Base-by-base conservation (phyloP, 768 basidiomycete species). In the Boletus insuetus region DNA sequence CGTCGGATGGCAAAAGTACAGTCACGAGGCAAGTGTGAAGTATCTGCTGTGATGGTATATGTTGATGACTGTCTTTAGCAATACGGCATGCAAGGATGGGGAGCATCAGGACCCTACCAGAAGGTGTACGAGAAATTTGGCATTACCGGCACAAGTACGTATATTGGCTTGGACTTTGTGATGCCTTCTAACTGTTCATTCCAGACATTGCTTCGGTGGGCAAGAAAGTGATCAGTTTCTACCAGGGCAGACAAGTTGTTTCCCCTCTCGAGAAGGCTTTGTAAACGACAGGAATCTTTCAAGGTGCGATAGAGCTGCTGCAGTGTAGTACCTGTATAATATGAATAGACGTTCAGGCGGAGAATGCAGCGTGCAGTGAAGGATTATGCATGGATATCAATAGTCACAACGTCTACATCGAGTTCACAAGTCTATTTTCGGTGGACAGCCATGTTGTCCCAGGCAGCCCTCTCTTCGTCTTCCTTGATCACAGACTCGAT, bases 51-150 rank as follows among this genome's bases (percentile, higher is more conserved):
- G 2, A 14, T 13, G 19, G 17, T 39, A 3, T 10, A 38, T 48
- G 14, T 39, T 59, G n/a, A 56, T 19, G 24, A 39, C 22, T 26
- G 35, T 52, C 19, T 59, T 12, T 63, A 84, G 80, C 88, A 90
- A 79, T 90, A 77, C 56, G 90, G 89, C 65, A 70, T 91, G 54
- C 63, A 74, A 35, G 79, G 78, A 34, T 97, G 90, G 88, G 94
- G 94, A 68, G 85, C 91, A 16, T 95, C 93, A 19, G 94, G 89
- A 50, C 94, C 94, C 12, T 94, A 91, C 69, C 80, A 85, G 73
- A 82, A 94, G 76, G 88, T 95, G 13, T 97, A 97, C 70, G 89
- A 89, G 76, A 91, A 92, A 73, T 90, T 92, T 63, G 91, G 89
- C 41, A 82, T 94, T 68, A 93, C 91, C 37, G 87, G 85, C 14